Evolutionary conservation across 2,329 filamentous ascomycete species (phyloP), one percentile per base, ranked within the genome.

Genomic region (Delphinella strobiligena): DNA sequence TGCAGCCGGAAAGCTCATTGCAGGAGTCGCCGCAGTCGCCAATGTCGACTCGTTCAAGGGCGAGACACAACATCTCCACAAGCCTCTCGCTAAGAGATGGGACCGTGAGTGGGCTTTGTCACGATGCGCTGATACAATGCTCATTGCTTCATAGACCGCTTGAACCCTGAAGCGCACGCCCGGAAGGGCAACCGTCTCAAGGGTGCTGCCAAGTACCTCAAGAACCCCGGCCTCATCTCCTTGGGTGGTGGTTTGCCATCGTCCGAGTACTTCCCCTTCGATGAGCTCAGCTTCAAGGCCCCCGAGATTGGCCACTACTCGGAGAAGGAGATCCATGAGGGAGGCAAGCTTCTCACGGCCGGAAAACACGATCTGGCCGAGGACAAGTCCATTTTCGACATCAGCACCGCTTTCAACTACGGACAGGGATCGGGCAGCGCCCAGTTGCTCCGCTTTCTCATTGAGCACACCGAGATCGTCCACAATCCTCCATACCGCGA

Each of bases 401-500:
- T 98, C 37, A 77, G 83, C 34, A 85, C 93, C 46, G 82, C 82
- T 1, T 78, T 95, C 58, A 96, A 98, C 64, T 98, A 98, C 59
- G 85, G 83, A 24, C 87, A 94, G 63, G 80, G 87, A 7, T 78
- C 78, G 14, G 91, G 91, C 14, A 77, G 85, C 9, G 82, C 86
- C 3, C 91, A 94, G 63, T 69, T 98, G 59, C 67, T 95, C 46
- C 79, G 91, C 44, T 96, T 83, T 64, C 71, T 96, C 37, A 93
- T 88, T 0, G 91, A 98, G 66, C 91, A 96, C 62, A 93, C 88
- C 0, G 89, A 98, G 64, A 76, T 96, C 41, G 78, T 94, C 12
- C 84, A 86, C 60, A 71, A 76, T 45, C 88, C 89, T 12, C 85
- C 84, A 0, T 96, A 96, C 57, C 72, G 79, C 14, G 88, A 98